Base-by-base conservation (phyloP, 257 asterid species). In the Verbena officinalis region DNA sequence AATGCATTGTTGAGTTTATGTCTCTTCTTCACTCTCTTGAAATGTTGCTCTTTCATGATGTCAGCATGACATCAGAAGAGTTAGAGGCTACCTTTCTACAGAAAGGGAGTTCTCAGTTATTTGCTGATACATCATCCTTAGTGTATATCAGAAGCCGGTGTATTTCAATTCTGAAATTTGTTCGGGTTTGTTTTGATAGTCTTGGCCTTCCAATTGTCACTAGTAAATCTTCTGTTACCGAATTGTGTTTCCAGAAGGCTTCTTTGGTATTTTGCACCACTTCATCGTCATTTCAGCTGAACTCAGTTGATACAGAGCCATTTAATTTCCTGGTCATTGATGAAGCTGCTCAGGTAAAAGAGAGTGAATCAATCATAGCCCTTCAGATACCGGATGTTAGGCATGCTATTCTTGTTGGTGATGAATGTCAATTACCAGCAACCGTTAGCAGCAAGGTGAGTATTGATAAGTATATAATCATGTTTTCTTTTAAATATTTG, bases 321-420 rank as follows among this genome's bases (percentile, higher is more conserved):
- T 64, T 86, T 11, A 59, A 68, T 0, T 53, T 83, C 43, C 40
- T 86, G 75, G 80, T 86, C 51, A 73, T 83, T 20, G 94, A 86
- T 45, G 94, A 83, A 69, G 90, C 94, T 58, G 83, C 94, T 12
- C 87, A 86, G 59, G 74, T 83, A 0, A 83, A 79, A 69, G 94
- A 86, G 56, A 69, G 87, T 39, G 90, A 86, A 66, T 66, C 94
- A 6, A 15, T 56, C 10, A 78, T 85, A 52, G 80, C 88, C 24
- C 88, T 85, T 60, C 88, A 82, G 60, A 57, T 85, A 36, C 73
- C 61, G n/a, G 55, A 64, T 9, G 65, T 85, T 46, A 75, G 52
- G 52, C 83, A 74, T 54, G 81, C 77, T 39, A 54, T 85, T 65
- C 81, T 85, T 19, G 83, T 80, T 17, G 92, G 92, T 11, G 92